Percentiles rank a stretch among this genome's conserved stretches.
Conservation (phyloP, 1,284 basidiomycete genomes). For the Pseudozyma flocculosa region DNA sequence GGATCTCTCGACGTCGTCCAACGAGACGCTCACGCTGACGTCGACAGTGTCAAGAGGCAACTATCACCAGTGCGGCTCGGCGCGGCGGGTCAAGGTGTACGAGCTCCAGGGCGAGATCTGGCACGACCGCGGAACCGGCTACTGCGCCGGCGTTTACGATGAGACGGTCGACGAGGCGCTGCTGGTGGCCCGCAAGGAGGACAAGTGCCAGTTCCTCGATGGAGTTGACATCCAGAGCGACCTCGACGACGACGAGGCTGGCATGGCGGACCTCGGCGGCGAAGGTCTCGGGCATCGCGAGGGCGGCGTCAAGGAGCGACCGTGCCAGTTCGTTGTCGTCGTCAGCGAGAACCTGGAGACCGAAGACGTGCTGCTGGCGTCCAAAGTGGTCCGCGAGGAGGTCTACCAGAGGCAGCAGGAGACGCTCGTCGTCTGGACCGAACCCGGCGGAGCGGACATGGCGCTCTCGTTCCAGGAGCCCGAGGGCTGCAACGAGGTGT, state of each 20-base stretch:
- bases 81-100: conserved; percentile 55
- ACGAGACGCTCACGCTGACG: conserved; percentile 39
- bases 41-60: conserved; percentile 50
- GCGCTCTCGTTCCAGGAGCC: conserved; percentile 96
- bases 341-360: conserved; percentile 49
- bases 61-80: conserved; percentile 56
- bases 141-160: conserved; percentile 57
- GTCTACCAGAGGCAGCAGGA: conserved; percentile 63
- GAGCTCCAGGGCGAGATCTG: conserved; percentile 53
- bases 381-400: conserved; percentile 54
- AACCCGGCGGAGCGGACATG: conserved; percentile 89
- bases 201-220: conserved; percentile 46
- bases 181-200: conserved; percentile 51
- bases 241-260: conserved; percentile 13
- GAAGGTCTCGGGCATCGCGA: conserved; percentile 55
- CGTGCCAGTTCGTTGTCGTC: conserved; percentile 49
- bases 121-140: conserved; percentile 55
- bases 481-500: conserved; percentile 92
- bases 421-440: conserved; percentile 98
- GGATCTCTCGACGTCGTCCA: conserved; percentile 29
- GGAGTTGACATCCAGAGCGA: conserved; percentile 28
- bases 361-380: conserved; percentile 51
- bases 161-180: conserved; percentile 53
- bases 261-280: conserved; percentile 28
- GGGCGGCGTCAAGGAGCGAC: conserved; percentile 20